Evolutionary conservation across 2,329 filamentous ascomycete genomes (phyloP), one percentile per base, ranked within the genome.

Genomic region (Endothia cerciana): DNA sequence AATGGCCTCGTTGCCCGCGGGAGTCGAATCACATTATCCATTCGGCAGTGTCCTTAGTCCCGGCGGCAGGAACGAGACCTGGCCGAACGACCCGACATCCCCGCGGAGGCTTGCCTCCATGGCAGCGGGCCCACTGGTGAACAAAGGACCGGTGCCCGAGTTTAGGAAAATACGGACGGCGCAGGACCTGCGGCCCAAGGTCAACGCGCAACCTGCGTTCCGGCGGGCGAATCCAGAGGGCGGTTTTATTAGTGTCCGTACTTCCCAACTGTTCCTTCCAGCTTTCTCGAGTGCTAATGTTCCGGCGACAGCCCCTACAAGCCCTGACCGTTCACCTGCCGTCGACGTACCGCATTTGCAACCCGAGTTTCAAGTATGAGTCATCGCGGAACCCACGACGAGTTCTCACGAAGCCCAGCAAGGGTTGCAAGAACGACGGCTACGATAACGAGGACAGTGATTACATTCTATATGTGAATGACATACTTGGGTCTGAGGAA

Each of bases 381-480:
- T 97, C 95, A 19, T 97, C 95, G 63, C 88, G 95, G 71, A 99
- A 99, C 75, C 95, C 95, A 47, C 91, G 95, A 69, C 88, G 95
- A 77, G 95, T 99, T 60, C 85, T 99, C 71, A 99, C 95, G 19
- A 99, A 99, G 79, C 95, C 95, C 8, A 98, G 95, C 85, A 99
- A 99, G 80, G 95, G 95, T 17, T 88, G 92, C 69, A 99, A 99
- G 85, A 99, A 99, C 74, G 95, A 99, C 80, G 95, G 95, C 4
- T 99, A 95, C 74, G 95, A 99, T 76, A 99, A 99, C 72, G 95
- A 99, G 77, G 95, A 99, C 72, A 98, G 95, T 77, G 95, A 99
- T 76, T 99, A 99, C 76, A 99, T 99, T 74, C 87, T 99, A 71
- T 99, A 98, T 73, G 95, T 99, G 73, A 99, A 99, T 77, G 95